Percentiles rank a stretch among this genome's conserved stretches.
Conservation (phyloP, 2,329 filamentous ascomycete genomes). For the Fusarium chuoi region DNA sequence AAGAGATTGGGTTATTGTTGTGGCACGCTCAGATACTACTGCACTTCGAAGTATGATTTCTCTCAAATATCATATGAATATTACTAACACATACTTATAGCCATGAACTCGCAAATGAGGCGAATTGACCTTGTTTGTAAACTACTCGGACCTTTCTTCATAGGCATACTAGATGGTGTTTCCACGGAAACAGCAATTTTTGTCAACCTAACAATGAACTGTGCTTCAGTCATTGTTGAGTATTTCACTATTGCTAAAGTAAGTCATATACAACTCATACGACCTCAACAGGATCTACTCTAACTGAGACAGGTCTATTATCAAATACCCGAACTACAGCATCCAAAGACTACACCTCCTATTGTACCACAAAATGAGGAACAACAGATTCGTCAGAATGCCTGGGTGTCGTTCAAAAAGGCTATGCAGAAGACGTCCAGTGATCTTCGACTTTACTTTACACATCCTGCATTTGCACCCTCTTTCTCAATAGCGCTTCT, state of each 20-base stretch:
- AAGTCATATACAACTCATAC: neutral
- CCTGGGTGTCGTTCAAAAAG: neutral
- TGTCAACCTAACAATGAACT: constrained; percentile 61
- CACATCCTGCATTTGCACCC: constrained; percentile 66
- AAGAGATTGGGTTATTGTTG: constrained; percentile 69
- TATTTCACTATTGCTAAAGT: constrained; percentile 60
- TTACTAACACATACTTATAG: constrained; percentile 30
- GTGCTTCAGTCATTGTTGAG: constrained; percentile 59
- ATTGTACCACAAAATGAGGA: neutral
- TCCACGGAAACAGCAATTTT: constrained; percentile 62
- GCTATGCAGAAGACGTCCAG: constrained; percentile 17
- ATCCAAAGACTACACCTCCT: constrained; percentile 26
- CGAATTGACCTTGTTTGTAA: constrained; percentile 71
- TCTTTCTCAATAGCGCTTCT: constrained; percentile 69
- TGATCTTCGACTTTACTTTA: constrained; percentile 56
- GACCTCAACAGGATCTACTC: neutral
- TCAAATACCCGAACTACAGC: constrained; percentile 43
- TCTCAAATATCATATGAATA: neutral
- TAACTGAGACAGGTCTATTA: constrained; percentile 40
- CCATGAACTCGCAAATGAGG: constrained; percentile 69
- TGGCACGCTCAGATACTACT: constrained; percentile 36
- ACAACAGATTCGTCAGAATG: neutral
- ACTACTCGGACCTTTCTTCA: constrained; percentile 64
- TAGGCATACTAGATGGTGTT: constrained; percentile 61
- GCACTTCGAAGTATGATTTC: constrained; percentile 28